Evolutionary conservation across 2,329 filamentous ascomycete species (phyloP), one percentile per base, ranked within the genome.

Genomic region (Xylariaceae sp.): DNA sequence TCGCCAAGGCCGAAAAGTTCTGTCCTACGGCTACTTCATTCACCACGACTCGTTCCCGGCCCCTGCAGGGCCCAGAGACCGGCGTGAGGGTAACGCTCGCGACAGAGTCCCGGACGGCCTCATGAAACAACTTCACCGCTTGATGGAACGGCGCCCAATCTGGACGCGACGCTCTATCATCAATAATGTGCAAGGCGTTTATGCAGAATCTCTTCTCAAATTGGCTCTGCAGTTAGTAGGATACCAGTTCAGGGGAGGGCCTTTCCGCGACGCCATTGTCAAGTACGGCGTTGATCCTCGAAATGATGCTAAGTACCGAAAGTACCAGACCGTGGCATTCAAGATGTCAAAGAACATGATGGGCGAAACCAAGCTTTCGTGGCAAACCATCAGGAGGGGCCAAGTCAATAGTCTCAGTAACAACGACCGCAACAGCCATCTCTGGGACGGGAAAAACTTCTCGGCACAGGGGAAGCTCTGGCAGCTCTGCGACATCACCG

Each of bases 401-500:
- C 69, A 72, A 27, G 62, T 70, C 6, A 72, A 68, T 17, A 68
- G 66, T 49, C 66, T 69, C 32, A 57, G 66, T 1, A 57, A 56
- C 10, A 70, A 71, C 19, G 65, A 71, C 32, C 68, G 67, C 17
- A 66, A 72, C 30, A 85, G 77, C 46, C 91, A 97, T 67, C 74
- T 92, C 1, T 97, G 96, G 68, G 89, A 95, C 53, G 92, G 92
- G 42, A 75, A 83, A 51, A 79, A 78, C 2, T 82, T 92, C 47
- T 82, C 82, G 14, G 80, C 81, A 1, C 90, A 96, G 62, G 90
- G 90, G 36, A 94, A 94, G 62, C 85, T 94, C 44, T 99, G 90
- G 87, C 94, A 97, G 73, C 80, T 95, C 22, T 95, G 90, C 71
- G 94, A 99, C 66, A 86, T 97, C 47, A 86, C 82, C 0, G 92